Base-by-base conservation (phyloP, 805 yeast species). In the Barnettozyma salicaria region DNA sequence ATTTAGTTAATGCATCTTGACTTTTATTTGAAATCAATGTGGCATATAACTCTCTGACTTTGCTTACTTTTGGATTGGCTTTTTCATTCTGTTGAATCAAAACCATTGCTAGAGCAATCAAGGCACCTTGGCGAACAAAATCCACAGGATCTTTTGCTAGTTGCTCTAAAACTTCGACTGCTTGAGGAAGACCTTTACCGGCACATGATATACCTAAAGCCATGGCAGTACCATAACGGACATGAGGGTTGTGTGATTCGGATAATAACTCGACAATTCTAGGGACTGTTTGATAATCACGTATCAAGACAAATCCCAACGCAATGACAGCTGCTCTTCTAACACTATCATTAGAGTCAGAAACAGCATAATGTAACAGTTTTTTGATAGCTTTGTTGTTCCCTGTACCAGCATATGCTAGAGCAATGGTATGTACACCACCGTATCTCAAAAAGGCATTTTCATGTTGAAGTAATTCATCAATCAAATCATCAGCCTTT, bases 171-270 rank as follows among this genome's bases (percentile, higher is more conserved):
- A 92, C 88, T 42, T 88, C 96, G 45, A 92, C 74, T 0, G 98
- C 97, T 27, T 90, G 79, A 41, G 80, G 77, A 38, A 84, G 66
- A 4, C 89, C 92, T 56, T 92, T 80, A 32, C 98, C 98, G 18
- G 97, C 96, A 69, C 97, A 89, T 4, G 97, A 78, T 44, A 92
- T 85, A 64, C 97, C 98, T 45, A 92, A 72, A 0, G 98, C 98
- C 77, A 92, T 69, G 2, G 97, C 96, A 22, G 97, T 85, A 67
- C 98, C 98, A 58, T 92, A 92, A 60, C 98, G 84, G 25, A 92
- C 97, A 58, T 92, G 97, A 11, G 98, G 96, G 59, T 92, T 92
- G 61, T 92, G 97, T 1, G 96, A 85, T 61, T 88, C 95, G 0
- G 96, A 77, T 49, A 92, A 71, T 40, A 92, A 70, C 59, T 90